phyloP scores from a whole-genome alignment of 805 yeast species.

The Candida wancherniae region DNA sequence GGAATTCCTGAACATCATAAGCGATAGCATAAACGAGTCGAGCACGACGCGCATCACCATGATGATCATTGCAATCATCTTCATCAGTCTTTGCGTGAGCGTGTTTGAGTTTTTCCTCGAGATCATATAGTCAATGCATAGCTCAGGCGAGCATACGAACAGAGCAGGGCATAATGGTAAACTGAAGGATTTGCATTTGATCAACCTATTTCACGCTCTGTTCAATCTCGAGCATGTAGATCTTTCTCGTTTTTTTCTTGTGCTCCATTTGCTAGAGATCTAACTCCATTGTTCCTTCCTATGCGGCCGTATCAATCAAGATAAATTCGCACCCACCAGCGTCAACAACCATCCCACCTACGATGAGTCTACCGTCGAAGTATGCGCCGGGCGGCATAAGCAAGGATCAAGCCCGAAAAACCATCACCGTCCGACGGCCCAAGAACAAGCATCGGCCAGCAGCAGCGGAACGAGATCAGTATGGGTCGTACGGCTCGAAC shows the following conservation, averaged over 20 bases:
- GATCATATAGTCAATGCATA: constrained; percentile 24
- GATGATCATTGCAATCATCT: constrained; percentile 80
- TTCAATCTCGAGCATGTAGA: too few species aligned
- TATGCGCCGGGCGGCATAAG: not conserved
- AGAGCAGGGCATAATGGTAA: too few species aligned
- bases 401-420: not conserved
- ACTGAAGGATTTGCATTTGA: too few species aligned
- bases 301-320: too few species aligned
- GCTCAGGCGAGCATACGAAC: constrained; percentile 1
- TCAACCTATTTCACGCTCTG: too few species aligned
- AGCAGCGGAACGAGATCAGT: not conserved
- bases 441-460: too few species aligned
- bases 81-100: constrained; percentile 73
- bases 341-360: too few species aligned
- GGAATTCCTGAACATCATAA: constrained; percentile 88
- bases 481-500: too few species aligned
- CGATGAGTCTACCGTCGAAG: not conserved
- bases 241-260: too few species aligned
- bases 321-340: too few species aligned
- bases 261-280: too few species aligned
- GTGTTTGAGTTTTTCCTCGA: constrained; percentile 61
- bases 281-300: too few species aligned
- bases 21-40: constrained; percentile 89
- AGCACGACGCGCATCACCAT: constrained; percentile 89
- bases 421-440: not conserved